Evolutionary conservation across 768 basidiomycete species (phyloP), one percentile per base, ranked within the genome.

Genomic region (Austroboletus festivus): DNA sequence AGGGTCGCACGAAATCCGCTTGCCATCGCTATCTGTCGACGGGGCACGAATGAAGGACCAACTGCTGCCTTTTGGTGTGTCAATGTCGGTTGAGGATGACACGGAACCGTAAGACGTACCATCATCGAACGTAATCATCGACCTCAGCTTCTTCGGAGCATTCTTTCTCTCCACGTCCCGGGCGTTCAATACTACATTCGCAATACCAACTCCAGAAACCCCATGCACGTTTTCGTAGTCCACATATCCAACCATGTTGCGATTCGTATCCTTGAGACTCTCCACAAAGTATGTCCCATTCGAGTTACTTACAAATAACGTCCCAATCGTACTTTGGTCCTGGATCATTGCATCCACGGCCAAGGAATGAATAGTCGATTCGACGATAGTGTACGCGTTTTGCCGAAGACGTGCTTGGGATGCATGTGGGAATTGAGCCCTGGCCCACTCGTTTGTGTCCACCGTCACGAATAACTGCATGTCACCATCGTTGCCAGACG

Each of bases 271-370:
- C 69, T 85, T 81, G 50, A 99, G 74, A 57, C 88, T 87, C 68
- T 94, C 80, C 10, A 93, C 87, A 65, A 98, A 99, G 68, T 82
- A 94, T 13, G 93, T 96, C 4, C 96, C 96, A 58, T 97, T 94
- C 31, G 89, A 91, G 68, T 97, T 96, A 70, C 86, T 89, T 46
- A 95, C 86, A 73, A 97, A 99, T 13, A 99, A 72, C 2, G 95
- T 97, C 2, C 96, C 96, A 37, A 94, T 80, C 10, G 72, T 66
- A 47, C 71, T 71, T 42, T 71, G 67, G 53, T 85, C 80, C 47
- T 84, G 81, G 9, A 89, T 76, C 43, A 95, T 81, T 39, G 98
- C 94, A 62, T 99, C 96, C 33, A 99, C 89, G 4, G 87, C 91
- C 21, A 99, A 78, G 7, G 94, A 97, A 63, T 97, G 93, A 0